Conservation (phyloP, 2,329 filamentous ascomycete genomes). For the Podosphaera xanthii region DNA sequence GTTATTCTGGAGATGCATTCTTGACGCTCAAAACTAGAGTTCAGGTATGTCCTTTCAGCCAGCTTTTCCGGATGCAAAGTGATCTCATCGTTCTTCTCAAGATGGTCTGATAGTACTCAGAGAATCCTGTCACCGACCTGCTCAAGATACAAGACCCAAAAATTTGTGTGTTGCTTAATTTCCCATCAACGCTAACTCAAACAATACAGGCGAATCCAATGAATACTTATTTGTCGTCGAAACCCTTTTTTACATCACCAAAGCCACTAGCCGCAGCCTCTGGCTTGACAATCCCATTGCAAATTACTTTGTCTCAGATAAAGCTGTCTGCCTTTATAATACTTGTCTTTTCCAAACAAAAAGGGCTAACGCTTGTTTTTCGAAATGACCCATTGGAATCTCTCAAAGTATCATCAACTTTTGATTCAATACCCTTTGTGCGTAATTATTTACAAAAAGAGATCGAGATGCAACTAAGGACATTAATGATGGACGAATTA, state of each 20-base stretch:
- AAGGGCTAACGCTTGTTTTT: slow-evolving; percentile 89
- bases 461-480: slow-evolving; percentile 79
- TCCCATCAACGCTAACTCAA: slow-evolving; percentile 22
- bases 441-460: slow-evolving; percentile 90
- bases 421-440: slow-evolving; percentile 96
- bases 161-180: too few relatives aligned
- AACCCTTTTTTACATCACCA: slow-evolving; percentile 79
- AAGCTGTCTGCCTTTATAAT: slow-evolving; percentile 94
- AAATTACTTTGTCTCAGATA: slow-evolving; percentile 89
- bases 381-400: slow-evolving; percentile 95
- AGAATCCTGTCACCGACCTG: too few relatives aligned
- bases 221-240: slow-evolving; percentile 83
- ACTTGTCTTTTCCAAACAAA: slow-evolving; percentile 89
- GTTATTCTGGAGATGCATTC: slow-evolving; percentile 85
- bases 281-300: slow-evolving; percentile 86
- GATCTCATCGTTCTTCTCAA: slow-evolving; percentile 2
- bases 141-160: too few relatives aligned
- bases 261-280: slow-evolving; percentile 77
- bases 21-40: slow-evolving; percentile 88
- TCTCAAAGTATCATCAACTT: slow-evolving; percentile 93
- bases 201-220: slow-evolving; percentile 61
- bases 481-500: slow-evolving; percentile 92
- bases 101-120: neutral
- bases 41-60: slow-evolving; percentile 35
- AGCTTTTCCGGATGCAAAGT: neutral